These are phyloP conservation scores for Rhizopogon vesiculosus DNA, from an alignment of 768 basidiomycete genomes.

Conservation along the genomic window DNA sequence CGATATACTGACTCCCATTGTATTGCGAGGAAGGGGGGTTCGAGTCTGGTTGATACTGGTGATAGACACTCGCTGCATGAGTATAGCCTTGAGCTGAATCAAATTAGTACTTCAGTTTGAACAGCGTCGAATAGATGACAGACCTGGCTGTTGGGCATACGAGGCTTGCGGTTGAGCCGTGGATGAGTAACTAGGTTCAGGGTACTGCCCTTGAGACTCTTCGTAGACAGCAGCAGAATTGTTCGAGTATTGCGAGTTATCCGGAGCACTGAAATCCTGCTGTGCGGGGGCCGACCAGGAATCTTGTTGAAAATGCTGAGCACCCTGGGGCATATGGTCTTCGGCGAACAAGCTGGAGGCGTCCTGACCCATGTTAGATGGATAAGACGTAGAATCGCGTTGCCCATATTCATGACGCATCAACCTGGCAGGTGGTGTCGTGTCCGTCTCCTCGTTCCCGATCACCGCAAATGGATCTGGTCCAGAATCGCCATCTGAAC, in stretches of 20 bases:
- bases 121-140: conserved; percentile 4
- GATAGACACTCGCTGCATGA: conserved; percentile 12
- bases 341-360: conserved; percentile 35
- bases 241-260: conserved; percentile 11
- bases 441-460: conserved; percentile 34
- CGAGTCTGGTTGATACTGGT: conserved; percentile 20
- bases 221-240: conserved; percentile 14
- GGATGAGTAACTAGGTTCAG: conserved; percentile 22
- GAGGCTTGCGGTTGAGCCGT: conserved; percentile 17
- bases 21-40: conserved; percentile 13
- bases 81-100: conserved; percentile 8
- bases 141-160: conserved; percentile 19
- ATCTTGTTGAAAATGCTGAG: conserved; percentile 19
- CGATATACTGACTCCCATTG: conserved; percentile 9
- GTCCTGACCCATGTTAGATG: conserved; percentile 29
- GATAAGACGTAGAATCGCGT: conserved; percentile 17
- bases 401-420: conserved; percentile 18
- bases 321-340: conserved; percentile 24
- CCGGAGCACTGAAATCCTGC: conserved; percentile 9
- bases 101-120: conserved; percentile 5
- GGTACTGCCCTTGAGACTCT: conserved; percentile 28
- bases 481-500: conserved; percentile 48
- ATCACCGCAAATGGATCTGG: conserved; percentile 64
- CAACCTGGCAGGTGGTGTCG: conserved; percentile 14
- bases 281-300: conserved; percentile 21